A percentile compares a stretch with the other conserved stretches of the same genome.
phyloP scores from a whole-genome alignment of 2,329 filamentous ascomycete genomes.

The Colletotrichum sublineola region DNA sequence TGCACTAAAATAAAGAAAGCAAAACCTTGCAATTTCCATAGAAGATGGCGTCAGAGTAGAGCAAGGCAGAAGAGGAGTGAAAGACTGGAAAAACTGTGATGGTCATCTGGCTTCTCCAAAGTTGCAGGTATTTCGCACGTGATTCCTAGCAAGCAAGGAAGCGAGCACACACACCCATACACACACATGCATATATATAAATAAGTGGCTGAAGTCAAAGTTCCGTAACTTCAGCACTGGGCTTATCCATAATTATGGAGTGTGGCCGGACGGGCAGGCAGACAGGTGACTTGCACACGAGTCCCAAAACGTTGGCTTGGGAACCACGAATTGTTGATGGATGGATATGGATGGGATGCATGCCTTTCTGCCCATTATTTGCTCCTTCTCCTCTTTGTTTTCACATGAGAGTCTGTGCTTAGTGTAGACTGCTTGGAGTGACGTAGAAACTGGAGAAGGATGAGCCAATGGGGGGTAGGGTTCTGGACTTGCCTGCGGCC shows the following conservation, averaged over 20 bases:
- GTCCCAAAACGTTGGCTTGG: constrained; percentile 23
- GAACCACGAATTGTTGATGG: constrained; percentile 2
- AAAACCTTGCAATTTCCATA: constrained; percentile 21
- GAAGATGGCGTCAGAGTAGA: not conserved
- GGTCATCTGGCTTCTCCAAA: constrained; percentile 38
- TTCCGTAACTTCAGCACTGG: not conserved
- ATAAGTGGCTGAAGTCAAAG: not conserved
- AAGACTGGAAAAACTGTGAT: constrained; percentile 18
- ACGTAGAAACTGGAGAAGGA: constrained; percentile 12
- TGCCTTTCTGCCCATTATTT: constrained; percentile 4
- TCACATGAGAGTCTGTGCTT: constrained; percentile 40
- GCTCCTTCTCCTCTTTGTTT: constrained; percentile 3
- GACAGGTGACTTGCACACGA: not conserved
- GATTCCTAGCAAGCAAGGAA: not conserved
- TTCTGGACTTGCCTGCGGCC: not conserved
- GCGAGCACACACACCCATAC: too few relatives aligned
- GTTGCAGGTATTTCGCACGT: constrained; percentile 20
- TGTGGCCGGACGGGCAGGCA: not conserved
- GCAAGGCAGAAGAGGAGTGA: too few relatives aligned
- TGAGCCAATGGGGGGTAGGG: constrained; percentile 17
- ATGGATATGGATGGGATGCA: not conserved
- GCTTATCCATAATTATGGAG: not conserved
- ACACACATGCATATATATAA: too few relatives aligned
- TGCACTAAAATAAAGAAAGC: not conserved
- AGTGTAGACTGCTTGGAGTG: not conserved